These are phyloP conservation scores for Limonomyces culmigenus DNA, from an alignment of 1,284 basidiomycete genomes.

Conservation along the genomic window DNA sequence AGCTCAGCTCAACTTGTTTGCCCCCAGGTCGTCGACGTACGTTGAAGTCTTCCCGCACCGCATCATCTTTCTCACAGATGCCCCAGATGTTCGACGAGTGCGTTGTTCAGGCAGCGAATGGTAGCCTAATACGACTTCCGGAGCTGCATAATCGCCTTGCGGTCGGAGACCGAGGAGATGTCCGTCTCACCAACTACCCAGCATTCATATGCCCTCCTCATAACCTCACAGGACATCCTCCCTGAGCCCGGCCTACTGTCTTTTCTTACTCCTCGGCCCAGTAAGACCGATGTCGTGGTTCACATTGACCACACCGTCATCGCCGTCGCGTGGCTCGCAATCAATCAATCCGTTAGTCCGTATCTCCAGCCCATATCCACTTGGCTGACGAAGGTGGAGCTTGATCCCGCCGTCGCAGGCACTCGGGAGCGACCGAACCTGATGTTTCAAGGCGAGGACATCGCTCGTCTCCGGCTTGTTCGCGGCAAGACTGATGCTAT, in stretches of 20 bases:
- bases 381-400: constrained; percentile 19
- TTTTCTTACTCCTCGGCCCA: constrained; percentile 26
- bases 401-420: constrained; percentile 36
- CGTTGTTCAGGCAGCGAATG: constrained; percentile 41
- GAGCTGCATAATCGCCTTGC: constrained; percentile 57
- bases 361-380: background rate
- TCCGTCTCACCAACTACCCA: constrained; percentile 16
- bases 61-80: constrained; percentile 4
- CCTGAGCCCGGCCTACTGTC: constrained; percentile 33
- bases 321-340: constrained; percentile 75
- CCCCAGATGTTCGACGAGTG: constrained; percentile 74
- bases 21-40: constrained; percentile 31
- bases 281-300: constrained; percentile 44
- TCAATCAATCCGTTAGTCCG: constrained; percentile 60
- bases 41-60: constrained; percentile 4
- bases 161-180: constrained; percentile 55
- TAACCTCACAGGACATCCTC: constrained; percentile 39
- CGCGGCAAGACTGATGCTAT: constrained; percentile 43
- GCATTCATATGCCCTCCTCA: background rate
- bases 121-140: constrained; percentile 48
- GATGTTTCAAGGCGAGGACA: constrained; percentile 58
- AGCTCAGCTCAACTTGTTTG: constrained; percentile 1
- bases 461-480: constrained; percentile 51
- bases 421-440: constrained; percentile 46
- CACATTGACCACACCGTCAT: constrained; percentile 66